These are phyloP conservation scores for Neotropicomus parvogracilis DNA, from an alignment of 1,284 basidiomycete species.

Conservation along the genomic window DNA sequence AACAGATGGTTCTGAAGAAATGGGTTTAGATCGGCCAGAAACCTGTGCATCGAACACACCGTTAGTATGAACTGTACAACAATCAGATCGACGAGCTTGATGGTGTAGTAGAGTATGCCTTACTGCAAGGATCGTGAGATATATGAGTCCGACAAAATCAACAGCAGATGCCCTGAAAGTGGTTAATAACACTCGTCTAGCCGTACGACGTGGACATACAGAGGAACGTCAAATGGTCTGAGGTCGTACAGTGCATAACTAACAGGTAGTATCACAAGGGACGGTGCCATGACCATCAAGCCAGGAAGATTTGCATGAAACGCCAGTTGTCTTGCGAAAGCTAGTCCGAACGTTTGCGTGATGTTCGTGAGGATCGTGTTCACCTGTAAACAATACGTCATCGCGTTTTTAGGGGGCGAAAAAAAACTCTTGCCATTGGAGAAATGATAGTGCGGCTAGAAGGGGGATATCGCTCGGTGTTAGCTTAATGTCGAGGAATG, in stretches of 20 bases:
- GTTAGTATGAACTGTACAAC: slow-evolving; percentile 38
- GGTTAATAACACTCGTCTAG: background rate
- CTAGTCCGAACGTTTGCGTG: slow-evolving; percentile 35
- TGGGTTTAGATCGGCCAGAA: background rate
- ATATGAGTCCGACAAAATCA: slow-evolving; percentile 74
- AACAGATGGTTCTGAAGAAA: slow-evolving; percentile 29
- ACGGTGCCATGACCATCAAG: slow-evolving; percentile 54
- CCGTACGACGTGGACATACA: slow-evolving; percentile 35
- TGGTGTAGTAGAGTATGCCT: slow-evolving; percentile 30
- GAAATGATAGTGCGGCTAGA: slow-evolving; percentile 25
- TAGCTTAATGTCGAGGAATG: background rate
- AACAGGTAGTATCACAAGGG: slow-evolving; percentile 53
- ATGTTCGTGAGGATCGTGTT: slow-evolving; percentile 16
- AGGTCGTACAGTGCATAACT: slow-evolving; percentile 53
- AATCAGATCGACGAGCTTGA: slow-evolving; percentile 26
- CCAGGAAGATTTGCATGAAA: slow-evolving; percentile 26
- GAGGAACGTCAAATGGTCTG: slow-evolving; percentile 63
- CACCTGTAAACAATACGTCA: slow-evolving; percentile 16
- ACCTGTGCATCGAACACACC: slow-evolving; percentile 31
- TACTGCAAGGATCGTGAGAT: slow-evolving; percentile 60
- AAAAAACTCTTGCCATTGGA: slow-evolving; percentile 18
- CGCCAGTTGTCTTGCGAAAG: slow-evolving; percentile 38
- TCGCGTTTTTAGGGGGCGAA: background rate
- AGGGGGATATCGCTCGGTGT: slow-evolving; percentile 7
- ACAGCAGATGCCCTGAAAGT: slow-evolving; percentile 61